Evolutionary conservation across 345 rosid species (phyloP).

Genomic region (Isatis tinctoria): DNA sequence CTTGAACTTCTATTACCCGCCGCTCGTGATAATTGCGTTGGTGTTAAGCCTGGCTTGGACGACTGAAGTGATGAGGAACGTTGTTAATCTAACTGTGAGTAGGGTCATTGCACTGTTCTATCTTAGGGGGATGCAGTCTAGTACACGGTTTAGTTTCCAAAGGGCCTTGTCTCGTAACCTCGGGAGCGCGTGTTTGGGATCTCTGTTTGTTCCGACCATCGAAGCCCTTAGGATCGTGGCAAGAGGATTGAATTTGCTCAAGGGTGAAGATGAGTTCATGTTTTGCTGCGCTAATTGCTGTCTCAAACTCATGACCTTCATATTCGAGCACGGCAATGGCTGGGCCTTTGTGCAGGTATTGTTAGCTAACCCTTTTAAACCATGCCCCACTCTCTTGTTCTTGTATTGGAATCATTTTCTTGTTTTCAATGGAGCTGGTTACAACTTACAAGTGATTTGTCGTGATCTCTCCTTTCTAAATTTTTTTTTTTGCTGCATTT

Average conservation of each 20-base stretch:
- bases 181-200: conserved; percentile 96
- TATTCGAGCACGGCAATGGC: conserved; percentile 83
- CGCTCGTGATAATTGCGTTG: conserved; percentile 52
- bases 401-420: background rate
- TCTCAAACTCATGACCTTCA: conserved; percentile 65
- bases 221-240: conserved; percentile 86
- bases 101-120: conserved; percentile 74
- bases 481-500: background rate
- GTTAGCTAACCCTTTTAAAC: background rate
- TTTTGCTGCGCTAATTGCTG: conserved; percentile 99
- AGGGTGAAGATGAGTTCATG: conserved; percentile 98
- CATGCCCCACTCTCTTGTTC: background rate
- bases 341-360: conserved; percentile 99
- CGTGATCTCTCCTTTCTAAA: background rate
- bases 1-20: conserved; percentile 53
- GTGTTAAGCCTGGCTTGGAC: conserved; percentile 72
- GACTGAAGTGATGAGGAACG: conserved; percentile 92
- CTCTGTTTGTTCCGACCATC: conserved; percentile 84
- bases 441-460: background rate
- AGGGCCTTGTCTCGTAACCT: conserved; percentile 75
- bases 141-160: conserved; percentile 76
- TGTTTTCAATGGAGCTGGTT: conserved; percentile 4
- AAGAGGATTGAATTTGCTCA: conserved; percentile 78
- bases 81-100: conserved; percentile 78
- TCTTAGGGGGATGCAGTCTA: conserved; percentile 91